phyloP scores from a whole-genome alignment of 441 rosid genomes.

The Syzygium malaccense region DNA sequence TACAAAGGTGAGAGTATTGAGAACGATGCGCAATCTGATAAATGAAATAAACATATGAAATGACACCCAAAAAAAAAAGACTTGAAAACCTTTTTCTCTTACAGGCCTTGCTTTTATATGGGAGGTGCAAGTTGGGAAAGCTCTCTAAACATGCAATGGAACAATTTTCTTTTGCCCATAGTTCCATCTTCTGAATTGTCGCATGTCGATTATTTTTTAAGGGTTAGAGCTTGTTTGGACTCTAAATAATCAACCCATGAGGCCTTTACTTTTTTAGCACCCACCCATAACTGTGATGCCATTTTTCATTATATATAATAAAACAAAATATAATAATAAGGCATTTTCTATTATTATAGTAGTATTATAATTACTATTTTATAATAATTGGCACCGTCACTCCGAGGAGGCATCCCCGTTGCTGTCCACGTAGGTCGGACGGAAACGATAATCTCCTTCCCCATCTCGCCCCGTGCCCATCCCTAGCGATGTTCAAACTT shows the following conservation, averaged over 20 bases:
- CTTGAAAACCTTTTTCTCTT: background rate
- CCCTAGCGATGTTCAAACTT: background rate
- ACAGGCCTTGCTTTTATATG: background rate
- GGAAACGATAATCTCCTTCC: background rate
- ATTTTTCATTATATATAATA: background rate
- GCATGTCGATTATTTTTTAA: background rate
- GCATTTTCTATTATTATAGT: background rate
- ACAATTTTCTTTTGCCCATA: background rate
- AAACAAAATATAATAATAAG: background rate
- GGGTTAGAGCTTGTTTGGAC: background rate
- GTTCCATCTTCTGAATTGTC: background rate
- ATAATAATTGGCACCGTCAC: background rate
- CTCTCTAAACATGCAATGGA: background rate
- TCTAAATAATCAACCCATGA: background rate
- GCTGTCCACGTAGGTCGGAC: too few relatives aligned
- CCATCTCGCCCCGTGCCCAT: background rate
- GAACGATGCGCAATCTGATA: fast-evolving
- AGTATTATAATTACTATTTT: background rate
- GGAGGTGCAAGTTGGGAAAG: background rate
- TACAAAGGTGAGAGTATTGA: background rate
- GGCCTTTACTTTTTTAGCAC: background rate
- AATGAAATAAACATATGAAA: background rate
- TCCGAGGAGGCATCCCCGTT: background rate
- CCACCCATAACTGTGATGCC: background rate
- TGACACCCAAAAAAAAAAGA: background rate